Conservation (phyloP, 2,329 filamentous ascomycete genomes). For the Talaromyces verruculosus region DNA sequence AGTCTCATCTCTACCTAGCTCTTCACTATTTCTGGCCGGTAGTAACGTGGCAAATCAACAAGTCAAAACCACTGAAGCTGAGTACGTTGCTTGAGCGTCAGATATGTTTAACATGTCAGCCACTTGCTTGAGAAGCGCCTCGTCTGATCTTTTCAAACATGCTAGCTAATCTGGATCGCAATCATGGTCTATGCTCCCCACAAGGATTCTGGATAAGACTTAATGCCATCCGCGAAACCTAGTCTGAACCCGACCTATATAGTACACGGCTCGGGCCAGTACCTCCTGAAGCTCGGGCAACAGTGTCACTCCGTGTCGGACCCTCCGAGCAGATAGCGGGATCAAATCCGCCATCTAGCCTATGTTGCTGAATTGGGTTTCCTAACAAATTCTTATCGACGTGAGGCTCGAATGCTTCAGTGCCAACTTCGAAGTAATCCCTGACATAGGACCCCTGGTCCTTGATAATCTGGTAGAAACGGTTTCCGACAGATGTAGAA, state of each 20-base stretch:
- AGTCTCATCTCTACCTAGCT: background rate
- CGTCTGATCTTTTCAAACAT: background rate
- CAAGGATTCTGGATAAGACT: background rate
- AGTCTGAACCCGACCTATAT: background rate
- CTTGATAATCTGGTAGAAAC: slow-evolving; percentile 1
- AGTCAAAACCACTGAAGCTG: background rate
- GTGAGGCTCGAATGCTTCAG: background rate
- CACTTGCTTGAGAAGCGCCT: background rate
- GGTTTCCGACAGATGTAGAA: background rate
- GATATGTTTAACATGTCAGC: background rate
- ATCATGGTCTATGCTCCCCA: background rate
- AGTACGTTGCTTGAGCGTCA: slow-evolving; percentile 2
- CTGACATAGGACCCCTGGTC: background rate
- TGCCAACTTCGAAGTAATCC: background rate
- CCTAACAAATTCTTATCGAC: background rate
- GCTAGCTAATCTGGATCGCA: background rate
- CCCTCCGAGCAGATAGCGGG: background rate
- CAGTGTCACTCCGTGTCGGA: background rate
- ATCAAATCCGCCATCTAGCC: background rate
- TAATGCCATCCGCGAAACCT: background rate
- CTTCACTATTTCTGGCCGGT: background rate
- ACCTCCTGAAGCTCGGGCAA: background rate
- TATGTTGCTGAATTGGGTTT: background rate
- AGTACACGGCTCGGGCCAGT: background rate
- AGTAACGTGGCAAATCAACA: background rate